Evolutionary conservation across 2,329 filamentous ascomycete genomes (phyloP).

Genomic region (Ophiostoma himal-ulmi): DNA sequence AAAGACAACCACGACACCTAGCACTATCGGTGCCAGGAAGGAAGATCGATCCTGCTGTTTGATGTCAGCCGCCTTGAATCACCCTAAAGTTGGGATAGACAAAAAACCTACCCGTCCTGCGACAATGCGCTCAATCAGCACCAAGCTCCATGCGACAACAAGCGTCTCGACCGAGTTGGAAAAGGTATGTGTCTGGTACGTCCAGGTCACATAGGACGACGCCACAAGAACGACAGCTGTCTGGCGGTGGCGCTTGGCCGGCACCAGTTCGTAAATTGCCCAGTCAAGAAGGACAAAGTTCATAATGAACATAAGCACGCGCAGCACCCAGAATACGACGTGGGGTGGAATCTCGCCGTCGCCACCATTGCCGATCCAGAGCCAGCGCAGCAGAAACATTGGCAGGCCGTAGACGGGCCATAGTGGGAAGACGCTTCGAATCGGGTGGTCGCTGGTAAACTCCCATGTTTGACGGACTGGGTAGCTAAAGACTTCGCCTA

Average conservation of each 20-base stretch:
- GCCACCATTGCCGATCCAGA: slow-evolving; percentile 78
- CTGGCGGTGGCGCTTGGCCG: slow-evolving; percentile 63
- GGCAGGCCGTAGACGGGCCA: slow-evolving; percentile 93
- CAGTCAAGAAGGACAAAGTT: slow-evolving; percentile 98
- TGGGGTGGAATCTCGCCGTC: slow-evolving; percentile 74
- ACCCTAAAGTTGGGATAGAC: no score
- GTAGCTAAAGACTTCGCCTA: slow-evolving; percentile 89
- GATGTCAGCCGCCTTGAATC: background rate
- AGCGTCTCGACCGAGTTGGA: slow-evolving; percentile 96
- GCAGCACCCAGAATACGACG: slow-evolving; percentile 81
- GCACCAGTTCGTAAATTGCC: slow-evolving; percentile 88
- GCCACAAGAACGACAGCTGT: slow-evolving; percentile 78
- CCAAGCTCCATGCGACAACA: slow-evolving; percentile 85
- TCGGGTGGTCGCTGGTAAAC: slow-evolving; percentile 79
- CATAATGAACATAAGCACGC: slow-evolving; percentile 84
- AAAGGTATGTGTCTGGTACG: slow-evolving; percentile 96
- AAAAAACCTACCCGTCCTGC: slow-evolving; percentile 60
- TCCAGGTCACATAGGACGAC: slow-evolving; percentile 98
- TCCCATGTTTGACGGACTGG: slow-evolving; percentile 91
- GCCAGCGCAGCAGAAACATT: slow-evolving; percentile 86
- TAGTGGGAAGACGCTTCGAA: slow-evolving; percentile 93
- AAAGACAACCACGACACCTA: slow-evolving; percentile 76
- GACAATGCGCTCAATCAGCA: slow-evolving; percentile 80
- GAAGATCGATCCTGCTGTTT: slow-evolving; percentile 62
- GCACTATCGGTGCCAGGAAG: slow-evolving; percentile 65